Conservation (phyloP, 495 filamentous ascomycete genomes). For the Oidiodendron maius region DNA sequence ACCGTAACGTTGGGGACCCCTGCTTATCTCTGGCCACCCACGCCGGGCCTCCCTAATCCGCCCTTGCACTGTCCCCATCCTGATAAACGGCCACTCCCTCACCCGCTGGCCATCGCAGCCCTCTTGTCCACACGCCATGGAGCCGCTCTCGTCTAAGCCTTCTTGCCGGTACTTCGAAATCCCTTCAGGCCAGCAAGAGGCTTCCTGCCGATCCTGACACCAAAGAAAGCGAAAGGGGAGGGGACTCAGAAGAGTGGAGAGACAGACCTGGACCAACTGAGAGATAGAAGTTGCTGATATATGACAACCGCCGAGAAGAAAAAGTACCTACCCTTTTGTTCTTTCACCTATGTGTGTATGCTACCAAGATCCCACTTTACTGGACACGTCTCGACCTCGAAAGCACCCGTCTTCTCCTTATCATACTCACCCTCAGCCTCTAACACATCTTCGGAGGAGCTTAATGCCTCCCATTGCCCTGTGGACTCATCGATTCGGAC, state of each 20-base stretch:
- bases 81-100: no score
- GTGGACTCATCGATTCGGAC: constrained; percentile 19
- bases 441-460: neutral
- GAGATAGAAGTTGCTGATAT: no score
- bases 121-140: neutral
- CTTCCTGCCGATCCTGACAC: neutral
- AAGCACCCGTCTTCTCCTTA: no score
- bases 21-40: neutral
- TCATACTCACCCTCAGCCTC: no score
- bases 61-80: no score
- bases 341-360: neutral
- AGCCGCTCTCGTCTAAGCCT: neutral
- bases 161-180: neutral
- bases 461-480: constrained; percentile 19
- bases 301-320: neutral
- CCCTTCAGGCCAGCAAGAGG: neutral
- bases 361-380: neutral
- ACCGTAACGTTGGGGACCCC: neutral
- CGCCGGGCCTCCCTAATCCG: neutral
- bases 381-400: neutral
- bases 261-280: no score
- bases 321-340: neutral
- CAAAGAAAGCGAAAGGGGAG: neutral
- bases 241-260: neutral
- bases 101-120: no score